Evolutionary conservation across 768 basidiomycete genomes (phyloP).

Genomic region (Amylocystis lapponica): DNA sequence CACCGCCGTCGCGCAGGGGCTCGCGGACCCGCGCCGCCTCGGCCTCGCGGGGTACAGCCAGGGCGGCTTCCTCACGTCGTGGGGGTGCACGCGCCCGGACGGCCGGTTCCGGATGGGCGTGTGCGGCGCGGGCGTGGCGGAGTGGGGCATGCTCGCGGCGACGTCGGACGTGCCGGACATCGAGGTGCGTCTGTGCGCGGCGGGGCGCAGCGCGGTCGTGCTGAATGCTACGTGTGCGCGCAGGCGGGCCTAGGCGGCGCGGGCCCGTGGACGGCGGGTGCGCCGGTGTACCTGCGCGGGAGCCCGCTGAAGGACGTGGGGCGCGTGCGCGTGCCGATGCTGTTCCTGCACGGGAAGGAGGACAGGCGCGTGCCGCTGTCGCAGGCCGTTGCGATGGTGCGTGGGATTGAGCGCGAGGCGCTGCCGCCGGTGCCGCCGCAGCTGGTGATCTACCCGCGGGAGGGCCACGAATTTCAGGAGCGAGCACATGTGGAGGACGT

Average conservation of each 20-base stretch:
- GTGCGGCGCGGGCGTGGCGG: background rate
- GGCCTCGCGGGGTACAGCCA: slow-evolving; percentile 3
- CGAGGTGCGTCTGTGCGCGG: too few relatives aligned
- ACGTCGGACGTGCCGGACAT: background rate
- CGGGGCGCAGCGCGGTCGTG: too few relatives aligned
- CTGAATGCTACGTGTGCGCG: background rate
- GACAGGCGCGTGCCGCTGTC: slow-evolving; percentile 1
- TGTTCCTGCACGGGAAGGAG: slow-evolving; percentile 1
- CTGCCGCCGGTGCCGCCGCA: background rate
- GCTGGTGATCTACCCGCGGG: slow-evolving; percentile 3
- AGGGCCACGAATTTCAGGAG: slow-evolving; percentile 1
- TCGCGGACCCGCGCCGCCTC: background rate
- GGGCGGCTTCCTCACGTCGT: slow-evolving; percentile 2
- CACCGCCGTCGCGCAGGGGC: background rate
- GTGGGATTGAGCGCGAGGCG: background rate
- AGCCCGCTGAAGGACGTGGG: background rate
- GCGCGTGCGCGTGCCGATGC: background rate
- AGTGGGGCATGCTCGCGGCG: slow-evolving; percentile 1
- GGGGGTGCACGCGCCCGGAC: slow-evolving; percentile 1
- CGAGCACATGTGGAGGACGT: slow-evolving; percentile 2
- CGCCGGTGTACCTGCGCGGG: background rate
- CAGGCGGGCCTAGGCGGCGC: slow-evolving; percentile 1
- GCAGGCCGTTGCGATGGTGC: slow-evolving; percentile 1
- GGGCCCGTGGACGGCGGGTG: background rate
- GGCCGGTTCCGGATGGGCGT: background rate